Base-by-base conservation (phyloP, 805 yeast genomes). In the Komagataella populi region DNA sequence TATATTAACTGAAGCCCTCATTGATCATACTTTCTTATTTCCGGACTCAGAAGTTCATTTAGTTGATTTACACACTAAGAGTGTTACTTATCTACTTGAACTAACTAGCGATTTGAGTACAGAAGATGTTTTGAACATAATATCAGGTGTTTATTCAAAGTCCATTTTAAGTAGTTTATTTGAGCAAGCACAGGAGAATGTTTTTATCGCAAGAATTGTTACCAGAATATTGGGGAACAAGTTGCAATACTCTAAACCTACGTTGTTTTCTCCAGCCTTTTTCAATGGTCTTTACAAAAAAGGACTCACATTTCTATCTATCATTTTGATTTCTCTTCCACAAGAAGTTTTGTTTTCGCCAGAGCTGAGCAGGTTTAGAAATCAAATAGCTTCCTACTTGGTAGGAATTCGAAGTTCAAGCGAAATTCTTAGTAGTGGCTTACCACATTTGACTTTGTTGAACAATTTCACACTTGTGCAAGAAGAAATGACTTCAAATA, bases 351-450 rank as follows among this genome's bases (percentile, higher is more conserved):
- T 72, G 51, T 67, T 77, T n/a, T 80, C 81, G 12, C 78, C 90
- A 1, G 88, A 83, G 56, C 60, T 84, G 18, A 67, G 84, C 16
- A 71, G 81, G 53, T 56, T 77, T 7, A 73, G 89, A 55, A 84
- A 81, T 55, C 70, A 72, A 51, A 67, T 77, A 14, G 80, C 81
- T 10, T 79, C 90, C 1, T 88, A 83, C 56, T 60, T 84, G 17
- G 67, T 84, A 48, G 87, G 88, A 1, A 65, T 76, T 2, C 71
- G 70, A 49, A 48, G 54, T 1, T 57, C 72, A 2, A 50, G 63
- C 0, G 74, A 74, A 36, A 70, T 81, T 10, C 50, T 71, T 6
- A 48, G 59, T 2, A 60, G 60, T 2, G 84, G 84, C 0, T 60
- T 78, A 43, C 63, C 62, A 14, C 72, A 74, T 62, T 53, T 84